Percentiles rank a stretch among this genome's conserved stretches.
These are phyloP conservation scores for Actinomucor elegans DNA, from an alignment of 371 early-diverging fungal genomes.

Conservation along the genomic window DNA sequence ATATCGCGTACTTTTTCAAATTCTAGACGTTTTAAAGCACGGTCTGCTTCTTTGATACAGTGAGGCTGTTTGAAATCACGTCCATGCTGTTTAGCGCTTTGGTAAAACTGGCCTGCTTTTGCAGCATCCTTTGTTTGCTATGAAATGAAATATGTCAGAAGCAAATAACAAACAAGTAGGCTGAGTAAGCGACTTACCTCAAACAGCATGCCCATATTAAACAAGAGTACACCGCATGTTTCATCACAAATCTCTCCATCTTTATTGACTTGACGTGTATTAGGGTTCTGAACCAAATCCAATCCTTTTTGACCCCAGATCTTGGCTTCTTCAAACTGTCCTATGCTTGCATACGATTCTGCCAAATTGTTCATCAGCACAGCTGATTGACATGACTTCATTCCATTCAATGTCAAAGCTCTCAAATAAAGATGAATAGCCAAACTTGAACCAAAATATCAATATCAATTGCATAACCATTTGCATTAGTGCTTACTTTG, in stretches of 20 bases:
- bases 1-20: constrained; percentile 18
- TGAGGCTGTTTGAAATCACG: constrained; percentile 27
- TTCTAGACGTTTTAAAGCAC: constrained; percentile 33
- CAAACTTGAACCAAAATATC: too few species aligned
- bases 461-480: too few species aligned
- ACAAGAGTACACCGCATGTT: constrained; percentile 57
- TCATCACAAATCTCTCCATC: constrained; percentile 55
- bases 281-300: constrained; percentile 52
- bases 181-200: constrained; percentile 44
- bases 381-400: constrained; percentile 46
- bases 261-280: constrained; percentile 41
- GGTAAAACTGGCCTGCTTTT: constrained; percentile 33
- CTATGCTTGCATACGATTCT: constrained; percentile 56
- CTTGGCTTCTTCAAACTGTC: constrained; percentile 55
- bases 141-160: neutral
- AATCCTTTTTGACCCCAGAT: constrained; percentile 62
- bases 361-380: constrained; percentile 64
- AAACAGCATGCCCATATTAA: constrained; percentile 63
- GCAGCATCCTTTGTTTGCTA: constrained; percentile 39
- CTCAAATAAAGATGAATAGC: constrained; percentile 63
- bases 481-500: constrained; percentile 53
- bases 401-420: constrained; percentile 47
- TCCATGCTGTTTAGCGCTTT: constrained; percentile 33
- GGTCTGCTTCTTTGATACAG: constrained; percentile 37
- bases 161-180: neutral